Conservation (phyloP, 2,329 filamentous ascomycete genomes). For the Lachnellula subtilissima region DNA sequence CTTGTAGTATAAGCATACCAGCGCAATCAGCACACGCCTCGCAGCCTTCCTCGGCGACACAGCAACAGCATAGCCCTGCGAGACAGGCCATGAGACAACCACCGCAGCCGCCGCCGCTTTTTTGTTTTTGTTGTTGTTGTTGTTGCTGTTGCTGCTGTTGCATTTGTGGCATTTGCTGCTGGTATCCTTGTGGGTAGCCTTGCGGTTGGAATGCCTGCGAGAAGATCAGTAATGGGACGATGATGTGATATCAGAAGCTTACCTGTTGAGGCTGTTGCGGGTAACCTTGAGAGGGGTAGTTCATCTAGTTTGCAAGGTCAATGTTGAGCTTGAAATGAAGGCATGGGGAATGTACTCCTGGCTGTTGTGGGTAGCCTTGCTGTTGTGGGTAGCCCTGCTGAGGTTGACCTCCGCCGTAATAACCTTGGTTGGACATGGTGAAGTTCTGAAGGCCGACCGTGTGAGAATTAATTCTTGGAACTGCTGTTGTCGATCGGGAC, state of each 20-base stretch:
- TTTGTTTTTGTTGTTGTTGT: conserved; percentile 33
- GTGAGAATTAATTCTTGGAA: too few relatives aligned
- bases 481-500: too few relatives aligned
- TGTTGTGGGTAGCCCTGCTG: conserved; percentile 19
- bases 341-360: too few relatives aligned
- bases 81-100: conserved; percentile 44
- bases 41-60: conserved; percentile 46
- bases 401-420: conserved; percentile 27
- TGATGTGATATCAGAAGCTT: background rate
- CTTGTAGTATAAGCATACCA: conserved; percentile 11
- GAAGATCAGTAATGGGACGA: background rate
- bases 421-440: conserved; percentile 34
- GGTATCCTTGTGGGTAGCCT: conserved; percentile 5
- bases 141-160: conserved; percentile 34
- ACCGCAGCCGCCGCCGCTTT: conserved; percentile 37
- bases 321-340: too few relatives aligned
- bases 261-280: conserved; percentile 4
- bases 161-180: too few relatives aligned
- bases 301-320: too few relatives aligned
- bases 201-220: conserved; percentile 11
- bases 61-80: conserved; percentile 47
- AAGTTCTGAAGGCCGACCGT: too few relatives aligned
- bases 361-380: background rate
- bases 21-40: conserved; percentile 45
- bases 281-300: background rate